These are phyloP conservation scores for Oryza meyeriana DNA, from an alignment of 176 grass and related monocot species.

Conservation along the genomic window DNA sequence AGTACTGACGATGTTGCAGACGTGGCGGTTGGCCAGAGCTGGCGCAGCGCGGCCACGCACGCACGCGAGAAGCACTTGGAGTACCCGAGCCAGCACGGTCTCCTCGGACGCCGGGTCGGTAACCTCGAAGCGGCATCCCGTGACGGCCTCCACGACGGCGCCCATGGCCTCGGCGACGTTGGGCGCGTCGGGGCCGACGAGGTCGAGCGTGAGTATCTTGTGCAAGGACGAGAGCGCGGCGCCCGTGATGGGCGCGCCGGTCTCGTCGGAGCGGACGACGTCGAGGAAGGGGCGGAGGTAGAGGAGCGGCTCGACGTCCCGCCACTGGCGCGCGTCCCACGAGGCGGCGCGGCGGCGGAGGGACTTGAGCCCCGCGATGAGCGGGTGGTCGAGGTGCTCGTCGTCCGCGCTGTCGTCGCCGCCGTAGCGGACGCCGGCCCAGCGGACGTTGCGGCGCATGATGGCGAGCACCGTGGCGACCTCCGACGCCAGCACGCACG, in stretches of 20 bases:
- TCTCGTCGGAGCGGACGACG: constrained; percentile 91
- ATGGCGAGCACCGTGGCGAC: constrained; percentile 90
- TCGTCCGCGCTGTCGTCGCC: constrained; percentile 49
- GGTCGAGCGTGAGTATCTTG: constrained; percentile 85
- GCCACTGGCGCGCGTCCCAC: constrained; percentile 45
- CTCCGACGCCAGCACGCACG: constrained; percentile 86
- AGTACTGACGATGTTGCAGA: constrained; percentile 83
- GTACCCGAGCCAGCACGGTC: constrained; percentile 77
- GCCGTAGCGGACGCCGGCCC: constrained; percentile 72
- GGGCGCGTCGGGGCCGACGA: constrained; percentile 42
- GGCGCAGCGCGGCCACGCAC: constrained; percentile 60
- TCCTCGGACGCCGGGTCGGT: constrained; percentile 95
- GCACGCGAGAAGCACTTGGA: constrained; percentile 86
- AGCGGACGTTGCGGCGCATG: constrained; percentile 97
- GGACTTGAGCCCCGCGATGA: constrained; percentile 68
- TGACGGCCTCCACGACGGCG: constrained; percentile 85
- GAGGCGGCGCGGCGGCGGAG: constrained; percentile 66
- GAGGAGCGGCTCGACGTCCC: constrained; percentile 50
- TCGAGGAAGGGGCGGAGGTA: constrained; percentile 87
- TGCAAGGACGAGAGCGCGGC: constrained; percentile 79
- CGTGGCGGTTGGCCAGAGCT: constrained; percentile 70
- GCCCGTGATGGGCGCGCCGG: constrained; percentile 90
- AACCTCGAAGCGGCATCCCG: constrained; percentile 87
- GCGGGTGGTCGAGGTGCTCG: constrained; percentile 69
- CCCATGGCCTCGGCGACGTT: constrained; percentile 53